These are phyloP conservation scores for Gynochthodes officinalis DNA, from an alignment of 257 asterid genomes.

Conservation along the genomic window DNA sequence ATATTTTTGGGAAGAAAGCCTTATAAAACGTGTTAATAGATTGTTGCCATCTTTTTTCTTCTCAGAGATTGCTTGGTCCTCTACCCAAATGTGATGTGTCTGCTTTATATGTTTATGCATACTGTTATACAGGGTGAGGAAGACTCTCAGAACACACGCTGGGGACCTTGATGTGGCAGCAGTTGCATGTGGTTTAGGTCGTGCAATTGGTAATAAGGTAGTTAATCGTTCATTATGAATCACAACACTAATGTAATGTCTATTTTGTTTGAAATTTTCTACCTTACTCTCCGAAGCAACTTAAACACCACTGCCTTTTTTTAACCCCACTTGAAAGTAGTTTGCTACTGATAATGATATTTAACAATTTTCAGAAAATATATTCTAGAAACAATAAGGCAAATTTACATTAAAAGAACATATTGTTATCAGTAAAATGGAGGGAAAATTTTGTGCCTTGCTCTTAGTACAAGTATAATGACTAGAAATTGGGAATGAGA, in stretches of 20 bases:
- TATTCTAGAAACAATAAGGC: too few relatives aligned
- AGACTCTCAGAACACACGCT: constrained; percentile 59
- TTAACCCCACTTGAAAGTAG: too few relatives aligned
- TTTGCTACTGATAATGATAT: not conserved
- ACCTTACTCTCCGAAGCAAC: not conserved
- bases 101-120: constrained; percentile 4
- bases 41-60: not conserved
- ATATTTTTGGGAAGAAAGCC: not conserved
- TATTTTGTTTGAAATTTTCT: not conserved
- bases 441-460: too few relatives aligned
- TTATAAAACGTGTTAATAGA: too few relatives aligned
- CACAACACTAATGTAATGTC: not conserved
- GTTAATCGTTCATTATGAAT: constrained; percentile 2
- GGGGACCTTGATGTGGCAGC: constrained; percentile 92
- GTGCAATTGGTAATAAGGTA: constrained; percentile 96
- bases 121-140: constrained; percentile 64
- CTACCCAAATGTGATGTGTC: not conserved
- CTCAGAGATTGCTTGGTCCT: not conserved
- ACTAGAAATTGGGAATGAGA: too few relatives aligned
- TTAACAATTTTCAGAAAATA: not conserved
- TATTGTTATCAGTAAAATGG: too few relatives aligned
- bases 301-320: not conserved
- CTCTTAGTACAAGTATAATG: too few relatives aligned
- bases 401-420: too few relatives aligned
- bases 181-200: constrained; percentile 95